Evolutionary conservation across 805 yeast species (phyloP).

Genomic region (Diddensiella caesifluorescens): DNA sequence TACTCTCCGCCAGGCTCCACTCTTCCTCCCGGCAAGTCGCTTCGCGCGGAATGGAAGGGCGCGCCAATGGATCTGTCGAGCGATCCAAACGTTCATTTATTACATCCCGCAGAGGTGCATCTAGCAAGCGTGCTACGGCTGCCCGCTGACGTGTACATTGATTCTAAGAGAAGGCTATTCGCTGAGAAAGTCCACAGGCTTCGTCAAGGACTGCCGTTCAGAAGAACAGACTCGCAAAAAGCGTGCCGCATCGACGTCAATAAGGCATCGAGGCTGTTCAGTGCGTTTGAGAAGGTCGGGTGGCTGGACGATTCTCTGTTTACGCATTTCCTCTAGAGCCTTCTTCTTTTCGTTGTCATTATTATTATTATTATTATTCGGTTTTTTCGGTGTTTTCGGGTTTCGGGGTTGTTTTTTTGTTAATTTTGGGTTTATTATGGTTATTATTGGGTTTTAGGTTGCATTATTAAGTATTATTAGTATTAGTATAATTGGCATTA

Average conservation of each 20-base stretch:
- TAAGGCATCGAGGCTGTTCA: conserved; percentile 86
- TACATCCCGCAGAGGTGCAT: conserved; percentile 88
- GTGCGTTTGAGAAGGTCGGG: conserved; percentile 86
- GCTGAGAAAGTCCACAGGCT: conserved; percentile 80
- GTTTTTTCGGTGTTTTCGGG: conserved; percentile 3
- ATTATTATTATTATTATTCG: conserved; percentile 7
- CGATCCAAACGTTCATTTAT: conserved; percentile 66
- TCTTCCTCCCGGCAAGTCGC: conserved; percentile 63
- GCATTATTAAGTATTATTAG: background rate
- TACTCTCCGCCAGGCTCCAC: conserved; percentile 67
- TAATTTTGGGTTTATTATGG: conserved; percentile 7
- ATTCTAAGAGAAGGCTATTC: conserved; percentile 77
- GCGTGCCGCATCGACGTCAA: conserved; percentile 96
- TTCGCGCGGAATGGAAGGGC: conserved; percentile 96
- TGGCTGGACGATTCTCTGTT: conserved; percentile 81
- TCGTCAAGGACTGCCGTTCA: conserved; percentile 67
- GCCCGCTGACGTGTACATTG: conserved; percentile 76
- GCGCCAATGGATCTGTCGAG: conserved; percentile 85
- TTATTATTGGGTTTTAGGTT: conserved; percentile 4
- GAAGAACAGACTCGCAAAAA: conserved; percentile 97
- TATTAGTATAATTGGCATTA: background rate
- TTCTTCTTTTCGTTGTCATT: conserved; percentile 5
- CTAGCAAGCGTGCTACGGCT: conserved; percentile 85
- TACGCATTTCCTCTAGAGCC: conserved; percentile 36
- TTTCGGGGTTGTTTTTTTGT: conserved; percentile 1